Base-by-base conservation (phyloP, 306 rosid species). In the Dryas drummondii region DNA sequence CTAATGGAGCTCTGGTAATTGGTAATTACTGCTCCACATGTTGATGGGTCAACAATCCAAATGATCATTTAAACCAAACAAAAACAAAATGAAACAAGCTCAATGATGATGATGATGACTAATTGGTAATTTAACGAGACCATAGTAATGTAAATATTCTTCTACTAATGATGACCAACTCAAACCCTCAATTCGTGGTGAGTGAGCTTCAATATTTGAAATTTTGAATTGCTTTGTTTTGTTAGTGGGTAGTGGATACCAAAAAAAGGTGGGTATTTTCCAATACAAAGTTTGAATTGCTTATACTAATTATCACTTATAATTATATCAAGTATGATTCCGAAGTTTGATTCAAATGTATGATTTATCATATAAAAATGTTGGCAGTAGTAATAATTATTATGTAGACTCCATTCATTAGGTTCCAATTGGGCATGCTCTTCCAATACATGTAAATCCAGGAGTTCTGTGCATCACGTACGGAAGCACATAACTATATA, bases 401-500 rank as follows among this genome's bases (percentile, higher is more conserved):
- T 70, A 70, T 17, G 41, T 41, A 53, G 14, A 17, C 11, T 17
- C 52, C 63, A 7, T 19, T 71, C 22, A 42, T 44, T 48, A 41
- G 45, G 52, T 55, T 71, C 41, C 75, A 54, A 71, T 64, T 11
- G 52, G 8, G 41, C 59, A 54, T 54, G 52, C 64, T 19, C 65
- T 55, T 55, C 75, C 75, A 71, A 71, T n/a, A n/a, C 65, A 71
- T 19, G 75, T 55, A 55, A 71, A 42, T 55, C 75, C 75, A 71
- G 42, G 4, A 53, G n/a, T 17, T 54, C 64, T 70, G 6, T 62
- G 48, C 47, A 7, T 14, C 37, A 32, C 37, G 37, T 32, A 32
- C 37, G 3, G 37, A 32, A 32, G 37, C 37, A 32, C 37, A 32
- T 32, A 22, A 22, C 22, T 22, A 22, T 22, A 22, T 22, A 22